phyloP scores from a whole-genome alignment of 352 stramenopile species.

The Phytophthora kernoviae region DNA sequence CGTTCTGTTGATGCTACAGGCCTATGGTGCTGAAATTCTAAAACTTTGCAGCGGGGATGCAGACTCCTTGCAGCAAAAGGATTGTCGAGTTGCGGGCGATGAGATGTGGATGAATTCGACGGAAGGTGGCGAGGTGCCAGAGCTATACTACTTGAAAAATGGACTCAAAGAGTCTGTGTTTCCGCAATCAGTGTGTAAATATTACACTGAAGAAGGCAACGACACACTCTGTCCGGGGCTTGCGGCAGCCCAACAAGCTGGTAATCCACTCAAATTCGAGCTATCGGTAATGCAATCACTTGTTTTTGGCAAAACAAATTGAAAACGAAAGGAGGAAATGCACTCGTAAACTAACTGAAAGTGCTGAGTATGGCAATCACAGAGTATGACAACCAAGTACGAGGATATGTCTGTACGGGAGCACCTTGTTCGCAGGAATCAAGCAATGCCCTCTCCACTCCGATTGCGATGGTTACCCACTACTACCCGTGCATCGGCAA shows the following conservation, averaged over 20 bases:
- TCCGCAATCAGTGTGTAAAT: conserved; percentile 71
- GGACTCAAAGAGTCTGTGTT: conserved; percentile 77
- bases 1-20: conserved; percentile 26
- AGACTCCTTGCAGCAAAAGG: conserved; percentile 70
- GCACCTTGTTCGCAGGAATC: conserved; percentile 72
- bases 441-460: conserved; percentile 81
- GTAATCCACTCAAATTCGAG: conserved; percentile 73
- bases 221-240: conserved; percentile 73
- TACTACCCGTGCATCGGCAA: conserved; percentile 81
- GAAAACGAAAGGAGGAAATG: background rate
- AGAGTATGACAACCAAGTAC: conserved; percentile 83
- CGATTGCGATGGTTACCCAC: conserved; percentile 75
- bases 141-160: conserved; percentile 82
- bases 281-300: conserved; percentile 45
- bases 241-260: conserved; percentile 44
- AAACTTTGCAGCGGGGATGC: conserved; percentile 68
- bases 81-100: conserved; percentile 72
- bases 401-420: conserved; percentile 81
- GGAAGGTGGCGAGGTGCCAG: conserved; percentile 72
- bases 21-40: conserved; percentile 74
- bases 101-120: conserved; percentile 84
- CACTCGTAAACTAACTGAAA: background rate
- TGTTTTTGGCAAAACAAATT: conserved; percentile 6
- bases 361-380: background rate
- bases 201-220: conserved; percentile 62